Evolutionary conservation across 148 eudicot species (phyloP), one percentile per base, ranked within the genome.

Genomic region (Rhododendron vialii): DNA sequence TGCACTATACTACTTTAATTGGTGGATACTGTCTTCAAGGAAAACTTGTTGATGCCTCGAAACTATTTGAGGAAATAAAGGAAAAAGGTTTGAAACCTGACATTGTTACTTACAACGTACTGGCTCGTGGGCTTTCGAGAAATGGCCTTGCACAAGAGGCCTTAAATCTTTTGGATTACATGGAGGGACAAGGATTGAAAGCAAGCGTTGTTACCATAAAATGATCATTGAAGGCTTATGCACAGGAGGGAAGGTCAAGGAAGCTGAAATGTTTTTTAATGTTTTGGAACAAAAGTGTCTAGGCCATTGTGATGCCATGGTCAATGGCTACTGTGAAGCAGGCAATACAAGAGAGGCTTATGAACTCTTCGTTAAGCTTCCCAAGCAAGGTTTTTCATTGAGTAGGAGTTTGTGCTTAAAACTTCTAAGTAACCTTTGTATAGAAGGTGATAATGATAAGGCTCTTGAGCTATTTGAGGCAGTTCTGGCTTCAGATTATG

Each of bases 1-100:
- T 89, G 85, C 92, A 94, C 87, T 95, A 92, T 87, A 93, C 98
- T n/a, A 95, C 96, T 84, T 84, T 95, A 88, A 95, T 95, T 26
- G 89, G 87, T 84, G 95, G 95, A 53, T 90, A 88, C 82, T 91
- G 92, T 86, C 90, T 87, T n/a, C 85, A 90, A 10, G 93, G 92
- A 30, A 88, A 87, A 28, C 82, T 91, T 84, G 41, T 30, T 76
- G 92, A 94, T 77, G 96, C 98, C 18, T 59, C 76, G 10, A 77
- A 81, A 24, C 35, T 92, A 61, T 88, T 91, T 76, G 81, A 86
- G 50, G 92, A 90, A 86, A 89, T 95, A 90, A 87, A 74, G 78
- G 57, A 79, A 36, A 87, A 87, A 50, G 95, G 94, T 33, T 69
- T 91, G 45, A 86, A 89, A 85, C 92, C 95, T 30, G 95, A 94